Conservation (phyloP, 495 filamentous ascomycete genomes). For the Hypoxylon lenormandii region DNA sequence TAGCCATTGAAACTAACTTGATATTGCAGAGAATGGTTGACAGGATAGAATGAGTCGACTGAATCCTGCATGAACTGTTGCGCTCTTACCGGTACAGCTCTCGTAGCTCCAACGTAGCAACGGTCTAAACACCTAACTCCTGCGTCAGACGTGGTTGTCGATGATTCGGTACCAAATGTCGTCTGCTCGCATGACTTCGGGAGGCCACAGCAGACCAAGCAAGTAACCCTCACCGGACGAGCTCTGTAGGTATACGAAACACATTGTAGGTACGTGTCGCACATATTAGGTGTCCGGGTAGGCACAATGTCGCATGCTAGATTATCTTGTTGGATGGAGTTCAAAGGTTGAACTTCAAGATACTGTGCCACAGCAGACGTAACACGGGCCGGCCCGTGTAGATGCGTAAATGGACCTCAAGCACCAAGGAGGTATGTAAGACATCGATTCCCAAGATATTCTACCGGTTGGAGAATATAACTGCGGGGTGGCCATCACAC, state of each 20-base stretch:
- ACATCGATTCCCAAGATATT: neutral
- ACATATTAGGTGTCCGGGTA: too few relatives aligned
- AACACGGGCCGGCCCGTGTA: too few relatives aligned
- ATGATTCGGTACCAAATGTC: slow-evolving; percentile 40
- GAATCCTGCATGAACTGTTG: slow-evolving; percentile 8
- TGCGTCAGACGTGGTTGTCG: slow-evolving; percentile 36
- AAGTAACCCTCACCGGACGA: slow-evolving; percentile 11
- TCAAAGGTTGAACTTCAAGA: too few relatives aligned
- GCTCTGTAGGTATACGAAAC: slow-evolving; percentile 2
- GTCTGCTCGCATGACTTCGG: slow-evolving; percentile 25
- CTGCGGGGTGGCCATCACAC: slow-evolving; percentile 16
- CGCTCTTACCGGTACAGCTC: slow-evolving; percentile 9
- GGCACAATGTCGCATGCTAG: too few relatives aligned
- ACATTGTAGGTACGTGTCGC: slow-evolving; percentile 1
- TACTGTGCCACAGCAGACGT: too few relatives aligned
- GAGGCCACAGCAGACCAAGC: slow-evolving; percentile 30
- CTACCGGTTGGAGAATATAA: neutral
- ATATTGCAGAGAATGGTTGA: neutral
- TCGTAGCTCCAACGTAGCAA: slow-evolving; percentile 33
- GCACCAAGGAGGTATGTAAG: neutral
- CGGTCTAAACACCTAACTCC: slow-evolving; percentile 16
- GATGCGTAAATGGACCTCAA: too few relatives aligned
- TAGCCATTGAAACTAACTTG: neutral
- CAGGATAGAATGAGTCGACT: neutral
- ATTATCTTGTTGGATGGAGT: too few relatives aligned